Evolutionary conservation across 2,329 filamentous ascomycete genomes (phyloP).

Genomic region (Herpomyces periplanetae): DNA sequence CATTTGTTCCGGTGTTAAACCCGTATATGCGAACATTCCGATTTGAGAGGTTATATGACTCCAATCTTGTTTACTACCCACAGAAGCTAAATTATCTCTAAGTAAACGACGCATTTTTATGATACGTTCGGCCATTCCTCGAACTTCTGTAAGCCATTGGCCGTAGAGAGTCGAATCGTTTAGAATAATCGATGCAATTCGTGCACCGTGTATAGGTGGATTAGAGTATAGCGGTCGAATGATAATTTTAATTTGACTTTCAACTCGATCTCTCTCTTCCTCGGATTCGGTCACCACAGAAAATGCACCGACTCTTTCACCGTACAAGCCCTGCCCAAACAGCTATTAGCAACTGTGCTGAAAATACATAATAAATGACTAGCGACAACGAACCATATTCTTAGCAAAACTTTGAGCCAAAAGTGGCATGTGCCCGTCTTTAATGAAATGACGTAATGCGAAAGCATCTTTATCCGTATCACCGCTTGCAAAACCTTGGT

Average conservation of each 20-base stretch:
- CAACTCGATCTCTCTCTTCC: conserved; percentile 76
- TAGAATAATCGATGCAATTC: conserved; percentile 66
- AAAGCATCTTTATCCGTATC: conserved; percentile 75
- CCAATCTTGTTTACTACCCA: conserved; percentile 91
- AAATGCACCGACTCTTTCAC: conserved; percentile 89
- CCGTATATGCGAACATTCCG: conserved; percentile 98
- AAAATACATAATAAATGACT: neutral
- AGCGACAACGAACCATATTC: conserved; percentile 35
- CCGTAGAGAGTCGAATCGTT: conserved; percentile 47
- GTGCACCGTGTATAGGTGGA: conserved; percentile 79
- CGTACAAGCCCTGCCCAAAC: conserved; percentile 46
- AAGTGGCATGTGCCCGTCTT: conserved; percentile 54
- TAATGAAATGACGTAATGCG: conserved; percentile 63
- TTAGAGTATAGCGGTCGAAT: conserved; percentile 93
- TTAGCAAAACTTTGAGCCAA: conserved; percentile 87
- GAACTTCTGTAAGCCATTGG: conserved; percentile 86
- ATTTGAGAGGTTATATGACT: conserved; percentile 95
- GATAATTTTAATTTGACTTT: conserved; percentile 92
- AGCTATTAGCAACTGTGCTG: conserved; percentile 3
- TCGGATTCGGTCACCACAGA: conserved; percentile 48
- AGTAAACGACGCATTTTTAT: conserved; percentile 86
- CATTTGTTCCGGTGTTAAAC: conserved; percentile 66
- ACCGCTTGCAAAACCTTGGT: conserved; percentile 86
- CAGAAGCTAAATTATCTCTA: conserved; percentile 70
- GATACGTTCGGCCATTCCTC: conserved; percentile 95